phyloP scores from a whole-genome alignment of 805 yeast genomes.

The Saccharomycopsis sp. region DNA sequence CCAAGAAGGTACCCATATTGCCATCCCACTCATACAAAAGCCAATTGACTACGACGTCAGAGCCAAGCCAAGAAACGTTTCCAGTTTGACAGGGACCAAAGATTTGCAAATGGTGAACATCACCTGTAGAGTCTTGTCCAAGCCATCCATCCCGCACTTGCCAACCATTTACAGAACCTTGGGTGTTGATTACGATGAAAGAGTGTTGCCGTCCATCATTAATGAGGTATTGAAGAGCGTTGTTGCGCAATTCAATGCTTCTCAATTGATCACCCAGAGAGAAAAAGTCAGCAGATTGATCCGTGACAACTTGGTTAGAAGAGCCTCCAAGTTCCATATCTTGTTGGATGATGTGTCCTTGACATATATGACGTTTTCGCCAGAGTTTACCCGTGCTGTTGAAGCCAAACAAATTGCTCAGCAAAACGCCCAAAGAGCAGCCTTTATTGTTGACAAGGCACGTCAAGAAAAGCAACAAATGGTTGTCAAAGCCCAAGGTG shows the following conservation, averaged over 20 bases:
- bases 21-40: constrained; percentile 89
- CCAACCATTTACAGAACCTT: constrained; percentile 86
- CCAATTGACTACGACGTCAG: constrained; percentile 91
- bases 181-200: constrained; percentile 92
- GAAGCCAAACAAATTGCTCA: constrained; percentile 99
- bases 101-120: constrained; percentile 98
- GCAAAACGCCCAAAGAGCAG: constrained; percentile 98
- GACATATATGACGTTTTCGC: constrained; percentile 94
- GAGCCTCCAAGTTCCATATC: constrained; percentile 86
- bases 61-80: constrained; percentile 93
- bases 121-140: constrained; percentile 93
- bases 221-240: constrained; percentile 95
- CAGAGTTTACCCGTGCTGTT: constrained; percentile 95
- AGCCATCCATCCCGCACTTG: constrained; percentile 71
- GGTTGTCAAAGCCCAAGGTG: constrained; percentile 97
- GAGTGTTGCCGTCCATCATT: constrained; percentile 95
- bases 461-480: constrained; percentile 95
- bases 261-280: constrained; percentile 98
- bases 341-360: constrained; percentile 90
- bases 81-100: constrained; percentile 94
- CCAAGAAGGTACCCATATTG: constrained; percentile 91
- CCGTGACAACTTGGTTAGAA: constrained; percentile 80
- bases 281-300: constrained; percentile 89
- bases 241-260: constrained; percentile 97
- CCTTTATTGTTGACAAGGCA: constrained; percentile 93